Evolutionary conservation across 768 basidiomycete species (phyloP).

Genomic region (Leucogyrophana mollusca): DNA sequence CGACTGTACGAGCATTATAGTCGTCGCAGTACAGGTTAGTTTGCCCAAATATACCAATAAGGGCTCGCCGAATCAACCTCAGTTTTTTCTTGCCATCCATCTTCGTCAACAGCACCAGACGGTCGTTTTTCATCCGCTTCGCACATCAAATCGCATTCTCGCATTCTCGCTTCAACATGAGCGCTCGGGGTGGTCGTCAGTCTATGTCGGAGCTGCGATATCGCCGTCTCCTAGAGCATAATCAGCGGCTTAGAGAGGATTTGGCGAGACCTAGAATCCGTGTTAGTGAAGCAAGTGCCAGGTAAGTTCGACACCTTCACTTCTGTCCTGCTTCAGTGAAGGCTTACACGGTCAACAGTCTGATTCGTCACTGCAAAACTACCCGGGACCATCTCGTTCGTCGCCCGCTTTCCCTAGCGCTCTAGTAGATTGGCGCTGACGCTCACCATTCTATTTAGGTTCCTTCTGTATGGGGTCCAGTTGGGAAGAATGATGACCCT

Average conservation of each 20-base stretch:
- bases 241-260: conserved; percentile 69
- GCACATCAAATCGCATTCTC: too few relatives aligned
- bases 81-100: too few relatives aligned
- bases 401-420: conserved; percentile 10
- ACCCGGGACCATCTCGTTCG: conserved; percentile 69
- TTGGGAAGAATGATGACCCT: conserved; percentile 90
- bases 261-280: conserved; percentile 67
- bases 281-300: conserved; percentile 70
- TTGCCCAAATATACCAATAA: too few relatives aligned
- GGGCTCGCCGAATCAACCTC: too few relatives aligned
- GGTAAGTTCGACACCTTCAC: conserved; percentile 38
- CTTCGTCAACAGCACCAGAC: too few relatives aligned
- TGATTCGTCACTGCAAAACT: conserved; percentile 73
- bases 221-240: conserved; percentile 74
- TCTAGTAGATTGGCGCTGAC: conserved; percentile 5
- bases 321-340: conserved; percentile 4
- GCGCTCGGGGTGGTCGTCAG: conserved; percentile 61
- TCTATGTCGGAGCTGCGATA: conserved; percentile 83
- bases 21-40: too few relatives aligned
- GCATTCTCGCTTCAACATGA: conserved; percentile 40
- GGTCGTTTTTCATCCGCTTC: too few relatives aligned
- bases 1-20: too few relatives aligned
- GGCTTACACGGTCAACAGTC: conserved; percentile 34
- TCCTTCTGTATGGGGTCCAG: conserved; percentile 95
- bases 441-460: conserved; percentile 49